Evolutionary conservation across 805 yeast genomes (phyloP).

Genomic region (Debaryomyces tyrocola): DNA sequence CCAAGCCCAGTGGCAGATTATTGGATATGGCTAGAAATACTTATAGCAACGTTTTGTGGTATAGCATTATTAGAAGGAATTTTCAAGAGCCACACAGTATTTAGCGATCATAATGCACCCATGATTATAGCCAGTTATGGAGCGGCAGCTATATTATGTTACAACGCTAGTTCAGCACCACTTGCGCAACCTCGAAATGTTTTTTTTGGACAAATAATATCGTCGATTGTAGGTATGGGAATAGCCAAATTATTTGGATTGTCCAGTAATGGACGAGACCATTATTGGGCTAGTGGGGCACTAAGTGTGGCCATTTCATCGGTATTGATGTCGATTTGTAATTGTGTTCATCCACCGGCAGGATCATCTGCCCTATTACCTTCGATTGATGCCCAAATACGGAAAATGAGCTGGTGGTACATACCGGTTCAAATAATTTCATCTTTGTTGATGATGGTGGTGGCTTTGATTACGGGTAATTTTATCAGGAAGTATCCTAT

Average conservation of each 20-base stretch:
- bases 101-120: conserved; percentile 45
- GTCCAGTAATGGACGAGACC: conserved; percentile 38
- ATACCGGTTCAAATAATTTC: conserved; percentile 55
- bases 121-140: conserved; percentile 57
- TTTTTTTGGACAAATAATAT: conserved; percentile 53
- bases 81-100: conserved; percentile 40
- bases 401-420: conserved; percentile 65
- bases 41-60: conserved; percentile 48
- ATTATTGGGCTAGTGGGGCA: conserved; percentile 60
- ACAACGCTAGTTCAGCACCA: conserved; percentile 56
- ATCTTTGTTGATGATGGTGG: conserved; percentile 45
- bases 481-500: conserved; percentile 53
- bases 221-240: conserved; percentile 55
- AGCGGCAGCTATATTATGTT: conserved; percentile 61
- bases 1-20: conserved; percentile 35
- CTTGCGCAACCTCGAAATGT: conserved; percentile 66
- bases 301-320: conserved; percentile 55
- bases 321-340: conserved; percentile 51
- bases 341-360: conserved; percentile 69
- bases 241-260: conserved; percentile 54
- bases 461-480: conserved; percentile 56
- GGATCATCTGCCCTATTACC: conserved; percentile 71
- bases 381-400: conserved; percentile 42
- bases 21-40: conserved; percentile 46
- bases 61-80: conserved; percentile 47